A percentile compares a stretch with the other conserved stretches of the same genome.
Evolutionary conservation across 305 asterid species (phyloP).

Genomic region (Withania somnifera): DNA sequence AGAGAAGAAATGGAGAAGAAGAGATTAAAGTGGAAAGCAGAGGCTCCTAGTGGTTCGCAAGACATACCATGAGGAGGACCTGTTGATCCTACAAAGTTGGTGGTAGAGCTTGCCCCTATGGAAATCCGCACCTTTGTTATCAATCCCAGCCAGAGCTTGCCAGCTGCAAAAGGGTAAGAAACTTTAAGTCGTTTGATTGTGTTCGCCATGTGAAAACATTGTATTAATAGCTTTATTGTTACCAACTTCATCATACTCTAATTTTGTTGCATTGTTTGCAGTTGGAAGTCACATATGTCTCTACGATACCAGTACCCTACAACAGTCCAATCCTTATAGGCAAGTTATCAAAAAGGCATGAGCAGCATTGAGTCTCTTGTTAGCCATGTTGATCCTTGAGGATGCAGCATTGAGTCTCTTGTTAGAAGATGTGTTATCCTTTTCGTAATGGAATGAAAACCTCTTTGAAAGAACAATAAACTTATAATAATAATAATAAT

Average conservation of each 20-base stretch:
- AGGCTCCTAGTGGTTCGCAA: slow-evolving; percentile 24
- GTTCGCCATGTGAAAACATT: not conserved
- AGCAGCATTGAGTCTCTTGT: not conserved
- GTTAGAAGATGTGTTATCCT: not conserved
- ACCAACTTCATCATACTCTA: not conserved
- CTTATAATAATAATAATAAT: not conserved
- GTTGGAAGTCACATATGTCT: not conserved
- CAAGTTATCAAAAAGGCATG: not conserved
- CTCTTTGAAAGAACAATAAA: not conserved
- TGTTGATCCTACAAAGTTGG: slow-evolving; percentile 46
- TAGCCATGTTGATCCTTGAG: not conserved
- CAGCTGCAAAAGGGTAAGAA: slow-evolving; percentile 1
- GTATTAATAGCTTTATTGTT: not conserved
- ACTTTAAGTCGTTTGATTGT: not conserved
- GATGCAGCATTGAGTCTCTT: not conserved
- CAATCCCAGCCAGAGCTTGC: slow-evolving; percentile 14
- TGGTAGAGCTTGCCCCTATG: slow-evolving; percentile 77
- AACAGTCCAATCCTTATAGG: not conserved
- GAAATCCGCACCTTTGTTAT: slow-evolving; percentile 81
- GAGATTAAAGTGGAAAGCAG: slow-evolving; percentile 69
- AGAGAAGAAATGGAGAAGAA: slow-evolving; percentile 86
- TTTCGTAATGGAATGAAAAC: not conserved
- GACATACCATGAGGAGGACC: slow-evolving; percentile 46
- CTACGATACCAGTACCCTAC: not conserved
- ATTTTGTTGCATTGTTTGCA: not conserved